Base-by-base conservation (phyloP, 805 yeast species). In the Suhomyces prunicola region DNA sequence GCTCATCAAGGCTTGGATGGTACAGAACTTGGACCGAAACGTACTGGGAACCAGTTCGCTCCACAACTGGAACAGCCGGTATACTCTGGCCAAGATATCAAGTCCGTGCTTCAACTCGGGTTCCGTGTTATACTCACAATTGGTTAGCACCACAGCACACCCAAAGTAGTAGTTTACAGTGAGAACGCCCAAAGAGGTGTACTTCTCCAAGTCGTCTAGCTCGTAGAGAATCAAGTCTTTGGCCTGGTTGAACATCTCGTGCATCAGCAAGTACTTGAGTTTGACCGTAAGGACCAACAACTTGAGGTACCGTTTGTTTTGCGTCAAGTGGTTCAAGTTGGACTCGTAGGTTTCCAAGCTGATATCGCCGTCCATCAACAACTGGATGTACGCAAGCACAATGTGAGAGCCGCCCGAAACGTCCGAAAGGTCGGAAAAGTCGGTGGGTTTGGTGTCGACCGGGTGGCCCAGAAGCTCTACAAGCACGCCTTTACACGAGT, bases 11-110 rank as follows among this genome's bases (percentile, higher is more conserved):
- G 81, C 81, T 36, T 66, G 60, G 15, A 78, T 55, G 6, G 72
- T 53, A 40, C 68, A 50, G 48, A 62, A 62, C 57, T 76, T 78
- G n/a, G 77, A 58, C 6, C 65, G 64, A 58, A 79, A 79, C 27
- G 67, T 64, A 3, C 62, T 54, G 1, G 79, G 80, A 47, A 74
- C 67, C 2, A 65, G 56, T 1, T 57, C 61, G 4, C 73, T 58
- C 73, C 78, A 77, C 24, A 66, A 57, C 12, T 66, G 62, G 48
- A 75, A 64, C 47, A 35, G 44, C 13, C 23, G 10, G 7, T 29
- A 47, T 3, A 35, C 33, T 10, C 9, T 35, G 17, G 26, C 23
- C 29, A 47, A 15, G 23, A 35, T 35, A 19, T 47, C 23, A 9
- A 22, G 9, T 5, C 23, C 54, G n/a, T 64, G 66, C 13, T 46